Evolutionary conservation across 768 basidiomycete species (phyloP).

Genomic region (Amanita inopinata): DNA sequence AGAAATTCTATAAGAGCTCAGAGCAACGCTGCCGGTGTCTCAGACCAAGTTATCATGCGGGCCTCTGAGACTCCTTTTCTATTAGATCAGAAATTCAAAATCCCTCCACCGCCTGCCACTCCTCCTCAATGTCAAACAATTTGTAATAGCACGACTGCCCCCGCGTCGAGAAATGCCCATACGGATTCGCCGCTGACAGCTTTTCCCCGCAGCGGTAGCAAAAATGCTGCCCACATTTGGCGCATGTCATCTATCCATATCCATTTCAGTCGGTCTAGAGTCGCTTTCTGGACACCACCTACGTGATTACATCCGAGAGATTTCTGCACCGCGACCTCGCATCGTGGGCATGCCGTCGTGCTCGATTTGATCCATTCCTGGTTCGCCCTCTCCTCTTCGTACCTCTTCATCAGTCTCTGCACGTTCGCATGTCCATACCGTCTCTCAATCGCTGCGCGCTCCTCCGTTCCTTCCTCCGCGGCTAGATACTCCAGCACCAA

Average conservation of each 20-base stretch:
- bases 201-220: conserved; percentile 70
- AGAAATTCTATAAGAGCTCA: conserved; percentile 13
- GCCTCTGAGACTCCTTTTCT: conserved; percentile 17
- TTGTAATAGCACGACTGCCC: conserved; percentile 49
- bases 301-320: conserved; percentile 84
- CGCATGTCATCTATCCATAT: conserved; percentile 65
- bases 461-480: conserved; percentile 39
- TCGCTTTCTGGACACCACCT: conserved; percentile 19
- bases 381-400: conserved; percentile 69
- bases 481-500: conserved; percentile 61
- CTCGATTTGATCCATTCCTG: conserved; percentile 59
- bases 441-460: conserved; percentile 44
- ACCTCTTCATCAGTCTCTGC: conserved; percentile 45
- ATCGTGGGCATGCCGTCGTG: conserved; percentile 69
- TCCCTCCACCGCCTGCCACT: conserved; percentile 40
- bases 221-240: conserved; percentile 68
- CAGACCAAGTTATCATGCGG: conserved; percentile 30
- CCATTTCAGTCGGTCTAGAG: conserved; percentile 12
- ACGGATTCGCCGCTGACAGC: conserved; percentile 43
- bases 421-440: conserved; percentile 58
- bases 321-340: conserved; percentile 66
- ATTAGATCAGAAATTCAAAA: conserved; percentile 16
- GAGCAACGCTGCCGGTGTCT: conserved; percentile 24
- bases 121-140: conserved; percentile 51
- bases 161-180: conserved; percentile 55